Percentiles rank a stretch among this genome's conserved stretches.
Conservation (phyloP, 345 rosid genomes). For the Anacardium occidentale region DNA sequence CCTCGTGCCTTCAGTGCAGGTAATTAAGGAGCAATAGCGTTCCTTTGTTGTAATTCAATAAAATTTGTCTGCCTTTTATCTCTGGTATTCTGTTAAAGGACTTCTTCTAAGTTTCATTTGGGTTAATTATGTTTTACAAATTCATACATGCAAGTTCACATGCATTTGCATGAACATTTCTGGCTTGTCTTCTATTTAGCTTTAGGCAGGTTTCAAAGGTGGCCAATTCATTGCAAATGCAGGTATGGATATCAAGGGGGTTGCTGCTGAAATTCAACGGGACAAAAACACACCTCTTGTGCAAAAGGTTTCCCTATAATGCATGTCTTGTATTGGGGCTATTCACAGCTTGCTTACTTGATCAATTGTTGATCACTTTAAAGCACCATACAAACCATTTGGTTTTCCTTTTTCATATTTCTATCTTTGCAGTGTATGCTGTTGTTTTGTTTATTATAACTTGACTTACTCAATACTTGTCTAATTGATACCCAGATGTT, state of each 20-base stretch:
- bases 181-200: slow-evolving; percentile 20
- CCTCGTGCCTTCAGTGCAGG: slow-evolving; percentile 91
- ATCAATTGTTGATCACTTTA: slow-evolving; percentile 7
- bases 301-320: slow-evolving; percentile 55
- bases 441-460: background rate
- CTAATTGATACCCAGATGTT: slow-evolving; percentile 37
- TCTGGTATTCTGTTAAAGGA: background rate
- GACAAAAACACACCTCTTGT: slow-evolving; percentile 76
- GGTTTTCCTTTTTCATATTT: background rate
- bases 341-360: slow-evolving; percentile 12
- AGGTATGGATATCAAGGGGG: slow-evolving; percentile 94
- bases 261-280: slow-evolving; percentile 71
- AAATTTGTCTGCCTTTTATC: background rate
- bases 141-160: background rate
- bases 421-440: slow-evolving; percentile 7
- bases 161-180: background rate
- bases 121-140: background rate
- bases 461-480: slow-evolving; percentile 1
- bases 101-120: background rate
- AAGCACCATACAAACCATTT: background rate
- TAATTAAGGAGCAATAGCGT: slow-evolving; percentile 20
- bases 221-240: slow-evolving; percentile 45
- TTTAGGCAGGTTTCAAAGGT: slow-evolving; percentile 36
- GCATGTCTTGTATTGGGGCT: slow-evolving; percentile 19
- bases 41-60: background rate